Evolutionary conservation across 371 early-diverging fungal genomes (phyloP).

Genomic region (Rhizopus sp.): DNA sequence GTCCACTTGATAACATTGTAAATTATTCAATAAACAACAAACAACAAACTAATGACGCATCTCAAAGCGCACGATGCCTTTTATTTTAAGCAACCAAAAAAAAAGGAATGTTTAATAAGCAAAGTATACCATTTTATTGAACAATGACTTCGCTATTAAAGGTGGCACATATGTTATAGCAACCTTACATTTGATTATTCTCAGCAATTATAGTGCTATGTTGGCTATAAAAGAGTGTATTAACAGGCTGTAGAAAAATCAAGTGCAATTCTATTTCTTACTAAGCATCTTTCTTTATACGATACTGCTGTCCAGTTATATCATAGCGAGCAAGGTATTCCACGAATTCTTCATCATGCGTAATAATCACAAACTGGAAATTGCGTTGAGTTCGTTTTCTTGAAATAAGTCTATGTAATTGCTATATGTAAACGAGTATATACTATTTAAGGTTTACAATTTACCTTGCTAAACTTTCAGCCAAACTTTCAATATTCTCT

Average conservation of each 20-base stretch:
- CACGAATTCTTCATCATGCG: slow-evolving; percentile 99
- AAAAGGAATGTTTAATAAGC: too few species aligned
- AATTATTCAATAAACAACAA: too few species aligned
- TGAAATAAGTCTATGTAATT: slow-evolving; percentile 67
- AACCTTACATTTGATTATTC: too few species aligned
- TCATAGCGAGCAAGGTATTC: slow-evolving; percentile 78
- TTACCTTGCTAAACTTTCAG: slow-evolving; percentile 80
- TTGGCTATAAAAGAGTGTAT: slow-evolving; percentile 7
- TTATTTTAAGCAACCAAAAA: too few species aligned
- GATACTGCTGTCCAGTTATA: slow-evolving; percentile 83
- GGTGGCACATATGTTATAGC: too few species aligned
- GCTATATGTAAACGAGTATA: background rate
- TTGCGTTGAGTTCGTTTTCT: slow-evolving; percentile 79
- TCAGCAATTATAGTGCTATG: slow-evolving; percentile 6
- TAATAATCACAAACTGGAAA: slow-evolving; percentile 99
- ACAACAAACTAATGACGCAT: too few species aligned
- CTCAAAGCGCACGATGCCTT: too few species aligned
- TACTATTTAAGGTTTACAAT: background rate
- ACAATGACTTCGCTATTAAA: too few species aligned
- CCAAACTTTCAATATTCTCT: slow-evolving; percentile 93
- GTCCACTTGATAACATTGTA: too few species aligned
- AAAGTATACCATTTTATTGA: too few species aligned
- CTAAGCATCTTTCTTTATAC: slow-evolving; percentile 76
- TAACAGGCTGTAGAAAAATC: background rate
- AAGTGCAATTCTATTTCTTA: slow-evolving; percentile 24